phyloP scores from a whole-genome alignment of 2,329 filamentous ascomycete species.

The Didymella lethalis region DNA sequence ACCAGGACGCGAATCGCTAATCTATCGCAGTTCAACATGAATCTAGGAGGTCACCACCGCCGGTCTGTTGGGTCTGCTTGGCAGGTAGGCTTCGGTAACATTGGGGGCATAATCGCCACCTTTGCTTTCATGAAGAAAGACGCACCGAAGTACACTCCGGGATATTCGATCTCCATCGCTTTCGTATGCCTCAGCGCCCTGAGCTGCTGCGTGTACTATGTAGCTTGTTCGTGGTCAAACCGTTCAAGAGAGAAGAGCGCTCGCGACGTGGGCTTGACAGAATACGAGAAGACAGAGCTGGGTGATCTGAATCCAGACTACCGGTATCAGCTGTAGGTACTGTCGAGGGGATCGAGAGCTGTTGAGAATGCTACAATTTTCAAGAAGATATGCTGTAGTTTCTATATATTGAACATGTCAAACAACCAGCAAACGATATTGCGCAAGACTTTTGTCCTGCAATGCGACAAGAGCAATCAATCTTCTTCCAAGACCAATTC shows the following conservation, averaged over 20 bases:
- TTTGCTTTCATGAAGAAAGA: slow-evolving; percentile 64
- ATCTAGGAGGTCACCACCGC: slow-evolving; percentile 60
- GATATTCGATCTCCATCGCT: slow-evolving; percentile 78
- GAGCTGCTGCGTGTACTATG: slow-evolving; percentile 67
- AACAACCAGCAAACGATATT: not conserved
- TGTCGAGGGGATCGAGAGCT: not conserved
- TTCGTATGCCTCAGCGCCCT: slow-evolving; percentile 75
- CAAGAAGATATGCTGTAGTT: not conserved
- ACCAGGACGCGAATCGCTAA: not conserved
- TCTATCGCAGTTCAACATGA: slow-evolving; percentile 57
- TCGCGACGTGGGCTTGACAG: slow-evolving; percentile 61
- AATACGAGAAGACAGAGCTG: slow-evolving; percentile 68
- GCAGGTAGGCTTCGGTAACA: slow-evolving; percentile 61
- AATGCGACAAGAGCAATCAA: not conserved
- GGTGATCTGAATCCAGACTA: slow-evolving; percentile 68
- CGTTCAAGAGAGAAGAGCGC: slow-evolving; percentile 61
- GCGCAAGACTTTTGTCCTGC: not conserved
- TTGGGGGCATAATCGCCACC: slow-evolving; percentile 61
- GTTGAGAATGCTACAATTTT: not conserved
- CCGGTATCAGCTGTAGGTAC: slow-evolving; percentile 62
- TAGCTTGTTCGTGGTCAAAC: slow-evolving; percentile 68
- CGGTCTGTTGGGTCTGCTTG: slow-evolving; percentile 59
- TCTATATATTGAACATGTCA: not conserved
- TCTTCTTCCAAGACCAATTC: no score
- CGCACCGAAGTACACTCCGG: slow-evolving; percentile 71